Base-by-base conservation (phyloP, 306 rosid genomes). In the Pyrus pyrifolia region DNA sequence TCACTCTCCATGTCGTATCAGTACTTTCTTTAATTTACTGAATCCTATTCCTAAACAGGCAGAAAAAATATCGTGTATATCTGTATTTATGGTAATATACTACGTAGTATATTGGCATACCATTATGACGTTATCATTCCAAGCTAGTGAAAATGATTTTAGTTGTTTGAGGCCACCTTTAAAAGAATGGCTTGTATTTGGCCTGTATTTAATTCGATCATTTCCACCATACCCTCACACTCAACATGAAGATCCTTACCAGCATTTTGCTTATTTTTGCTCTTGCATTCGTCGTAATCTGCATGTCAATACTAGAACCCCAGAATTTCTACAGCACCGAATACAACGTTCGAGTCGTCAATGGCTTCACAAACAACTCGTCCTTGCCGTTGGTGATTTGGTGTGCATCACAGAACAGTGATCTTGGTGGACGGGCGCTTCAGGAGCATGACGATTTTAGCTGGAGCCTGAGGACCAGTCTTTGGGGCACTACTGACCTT, bases 381-480 rank as follows among this genome's bases (percentile, higher is more conserved):
- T 93, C 98, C 1, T 55, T 88, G 79, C 96, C 98, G 23, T 67
- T 93, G 59, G 93, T 93, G 1, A 89, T 93, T 4, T 93, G 98
- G 98, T 93, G 98, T 25, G 67, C 93, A 0, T 89, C 97, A 0
- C 76, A 83, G 59, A 85, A 89, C 38, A 74, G 76, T 22, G 96
- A 91, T 57, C 80, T 93, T 2, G 98, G 98, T 0, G 97, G 98
- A 0, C 84, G 98, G 3, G 98, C 97, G 0, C 82, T 93, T 23
- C 98, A 93, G 46, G 97, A 93, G 57, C 84, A 81, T 7, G 98
- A 93, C 40, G 97, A 91, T 8, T 93, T 93, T 78, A 86, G 96
- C 30, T 93, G 98, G 98, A 72, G 74, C 18, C 81, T 90, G 76
- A 83, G 58, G 70, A 85, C 84, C 0, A 74, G 61, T 2, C 57